phyloP scores from a whole-genome alignment of 192 early-diverging fungal genomes.

The Linnemannia zychae region DNA sequence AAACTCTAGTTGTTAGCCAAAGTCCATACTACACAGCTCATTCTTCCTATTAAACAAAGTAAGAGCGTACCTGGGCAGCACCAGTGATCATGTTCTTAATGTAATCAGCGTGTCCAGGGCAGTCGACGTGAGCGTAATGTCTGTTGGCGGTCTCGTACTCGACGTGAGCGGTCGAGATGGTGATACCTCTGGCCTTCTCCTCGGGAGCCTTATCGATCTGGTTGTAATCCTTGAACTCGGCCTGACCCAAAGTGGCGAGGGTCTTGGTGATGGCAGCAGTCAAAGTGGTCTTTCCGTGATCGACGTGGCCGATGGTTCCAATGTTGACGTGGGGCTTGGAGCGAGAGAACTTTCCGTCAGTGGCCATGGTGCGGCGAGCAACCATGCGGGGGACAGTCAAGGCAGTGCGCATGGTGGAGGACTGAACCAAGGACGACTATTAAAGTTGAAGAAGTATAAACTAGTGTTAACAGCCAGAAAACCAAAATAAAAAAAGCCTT shows the following conservation, averaged over 20 bases:
- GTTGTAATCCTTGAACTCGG: conserved; percentile 94
- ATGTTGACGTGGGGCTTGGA: conserved; percentile 98
- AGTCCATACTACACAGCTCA: not conserved
- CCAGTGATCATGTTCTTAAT: conserved; percentile 99
- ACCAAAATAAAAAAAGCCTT: too few relatives aligned
- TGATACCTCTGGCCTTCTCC: conserved; percentile 98
- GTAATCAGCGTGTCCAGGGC: conserved; percentile 99
- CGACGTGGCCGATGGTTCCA: conserved; percentile 99
- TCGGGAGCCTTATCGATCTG: conserved; percentile 99
- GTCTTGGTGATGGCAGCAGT: conserved; percentile 99
- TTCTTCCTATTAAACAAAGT: not conserved
- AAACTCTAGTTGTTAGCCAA: not conserved
- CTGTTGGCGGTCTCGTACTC: conserved; percentile 93
- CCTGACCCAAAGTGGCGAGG: conserved; percentile 81
- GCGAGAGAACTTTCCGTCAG: conserved; percentile 75
- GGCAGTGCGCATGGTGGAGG: conserved; percentile 39
- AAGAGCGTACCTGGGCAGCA: conserved; percentile 83
- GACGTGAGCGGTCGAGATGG: conserved; percentile 96
- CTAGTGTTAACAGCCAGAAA: too few relatives aligned
- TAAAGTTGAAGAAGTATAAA: not conserved
- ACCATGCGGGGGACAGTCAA: conserved; percentile 50
- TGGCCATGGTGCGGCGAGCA: conserved; percentile 55
- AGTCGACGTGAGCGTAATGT: conserved; percentile 98
- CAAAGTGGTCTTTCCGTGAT: conserved; percentile 99
- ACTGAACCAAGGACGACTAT: conserved; percentile 36